phyloP scores from a whole-genome alignment of 176 grass and related monocot genomes.

The Oryza glaberrima region DNA sequence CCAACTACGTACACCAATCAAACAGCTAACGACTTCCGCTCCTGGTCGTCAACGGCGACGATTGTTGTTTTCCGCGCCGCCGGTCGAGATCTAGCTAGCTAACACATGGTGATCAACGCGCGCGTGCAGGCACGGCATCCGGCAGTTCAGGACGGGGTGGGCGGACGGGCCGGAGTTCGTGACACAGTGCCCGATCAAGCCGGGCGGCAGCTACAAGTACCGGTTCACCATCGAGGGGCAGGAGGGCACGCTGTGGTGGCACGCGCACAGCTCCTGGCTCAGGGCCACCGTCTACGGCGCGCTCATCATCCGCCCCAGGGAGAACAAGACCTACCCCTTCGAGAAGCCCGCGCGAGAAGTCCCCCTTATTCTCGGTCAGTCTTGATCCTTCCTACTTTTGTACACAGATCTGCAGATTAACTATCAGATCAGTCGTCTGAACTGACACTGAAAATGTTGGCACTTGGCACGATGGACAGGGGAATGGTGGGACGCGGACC shows the following conservation, averaged over 20 bases:
- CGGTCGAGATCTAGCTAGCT: too few relatives aligned
- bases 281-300: slow-evolving; percentile 79
- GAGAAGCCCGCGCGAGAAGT: slow-evolving; percentile 58
- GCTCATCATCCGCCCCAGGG: slow-evolving; percentile 65
- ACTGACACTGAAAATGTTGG: background rate
- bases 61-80: background rate
- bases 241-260: slow-evolving; percentile 91
- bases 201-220: slow-evolving; percentile 81
- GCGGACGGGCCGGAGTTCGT: slow-evolving; percentile 81
- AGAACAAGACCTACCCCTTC: slow-evolving; percentile 62
- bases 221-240: slow-evolving; percentile 66
- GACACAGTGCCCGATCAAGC: slow-evolving; percentile 81
- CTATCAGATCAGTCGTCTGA: background rate
- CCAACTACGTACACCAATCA: background rate
- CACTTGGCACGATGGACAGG: slow-evolving; percentile 40
- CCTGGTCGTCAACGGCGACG: too few relatives aligned
- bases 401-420: too few relatives aligned
- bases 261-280: slow-evolving; percentile 91
- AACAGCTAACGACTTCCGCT: background rate
- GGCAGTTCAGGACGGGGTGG: slow-evolving; percentile 76
- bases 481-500: slow-evolving; percentile 89
- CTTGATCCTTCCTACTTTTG: background rate
- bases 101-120: too few relatives aligned
- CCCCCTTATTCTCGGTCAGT: slow-evolving; percentile 61
- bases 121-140: slow-evolving; percentile 60